Base-by-base conservation (phyloP, 768 basidiomycete genomes). In the Kwoniella newhampshirensis region DNA sequence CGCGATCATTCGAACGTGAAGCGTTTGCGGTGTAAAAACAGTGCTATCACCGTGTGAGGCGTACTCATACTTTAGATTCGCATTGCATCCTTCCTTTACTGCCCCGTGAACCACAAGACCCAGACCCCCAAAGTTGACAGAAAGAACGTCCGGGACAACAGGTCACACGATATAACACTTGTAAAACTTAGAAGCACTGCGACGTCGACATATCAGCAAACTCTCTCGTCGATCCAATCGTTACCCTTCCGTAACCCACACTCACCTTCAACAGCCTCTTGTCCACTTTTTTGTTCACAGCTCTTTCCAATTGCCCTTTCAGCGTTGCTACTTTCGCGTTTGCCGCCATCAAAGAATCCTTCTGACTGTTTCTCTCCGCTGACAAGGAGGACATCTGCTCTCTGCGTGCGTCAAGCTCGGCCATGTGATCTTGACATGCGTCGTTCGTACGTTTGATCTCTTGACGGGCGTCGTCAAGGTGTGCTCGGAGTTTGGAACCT, bases 221-320 rank as follows among this genome's bases (percentile, higher is more conserved):
- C n/a, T n/a, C n/a, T n/a, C n/a, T n/a, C n/a, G n/a, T n/a, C n/a
- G n/a, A n/a, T n/a, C n/a, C n/a, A n/a, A n/a, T n/a, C n/a, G n/a
- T n/a, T 32, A 13, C 7, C 6, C 32, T 32, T 32, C 32, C n/a
- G n/a, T n/a, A n/a, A n/a, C n/a, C n/a, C n/a, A 13, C 32, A 58
- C 74, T 65, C 60, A 73, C 74, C 51, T 70, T 69, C 32, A 71
- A 57, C 51, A 69, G 51, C 59, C 60, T 66, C 53, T 70, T 70
- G 43, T 69, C 59, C 40, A 67, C 64, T 39, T 64, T 63, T 23
- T 48, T 45, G 28, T 71, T 65, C 18, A 71, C 57, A 20, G 64
- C 60, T 53, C 62, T 41, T 35, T 74, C 74, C 36, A 75, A 47
- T 51, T 75, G 73, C n/a, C 63, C 63, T 46, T 62, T 67, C 18